Evolutionary conservation across 192 early-diverging fungal genomes (phyloP).

Genomic region (Coemansia guatemalensis): DNA sequence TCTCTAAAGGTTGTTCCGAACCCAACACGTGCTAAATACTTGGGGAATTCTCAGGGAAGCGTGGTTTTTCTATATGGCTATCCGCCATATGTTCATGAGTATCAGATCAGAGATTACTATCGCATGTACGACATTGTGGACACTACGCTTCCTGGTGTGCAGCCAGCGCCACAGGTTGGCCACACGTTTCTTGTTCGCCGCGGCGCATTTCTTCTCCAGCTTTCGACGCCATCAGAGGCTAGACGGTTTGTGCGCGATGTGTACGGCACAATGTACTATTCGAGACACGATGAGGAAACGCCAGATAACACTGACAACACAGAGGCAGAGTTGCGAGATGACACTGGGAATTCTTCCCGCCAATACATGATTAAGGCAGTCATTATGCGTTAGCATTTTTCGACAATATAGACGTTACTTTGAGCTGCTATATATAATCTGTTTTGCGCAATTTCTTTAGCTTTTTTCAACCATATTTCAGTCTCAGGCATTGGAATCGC

Average conservation of each 20-base stretch:
- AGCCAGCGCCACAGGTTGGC: conserved; percentile 38
- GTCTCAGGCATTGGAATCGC: too few relatives aligned
- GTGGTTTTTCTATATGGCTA: conserved; percentile 47
- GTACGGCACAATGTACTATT: conserved; percentile 19
- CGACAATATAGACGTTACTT: too few relatives aligned
- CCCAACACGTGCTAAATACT: conserved; percentile 19
- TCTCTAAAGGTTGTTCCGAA: conserved; percentile 14
- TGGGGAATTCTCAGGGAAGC: conserved; percentile 26
- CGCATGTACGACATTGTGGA: conserved; percentile 40
- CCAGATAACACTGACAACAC: background rate
- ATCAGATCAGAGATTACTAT: conserved; percentile 36
- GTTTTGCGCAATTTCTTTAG: too few relatives aligned
- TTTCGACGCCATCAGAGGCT: conserved; percentile 33
- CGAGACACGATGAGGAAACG: conserved; percentile 6
- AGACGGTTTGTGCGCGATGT: conserved; percentile 43
- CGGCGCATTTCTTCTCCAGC: conserved; percentile 43
- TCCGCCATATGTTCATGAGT: conserved; percentile 28
- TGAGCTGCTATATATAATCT: too few relatives aligned
- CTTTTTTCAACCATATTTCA: too few relatives aligned
- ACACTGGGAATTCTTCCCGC: background rate
- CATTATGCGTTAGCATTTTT: conserved; percentile 17
- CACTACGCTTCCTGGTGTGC: conserved; percentile 37
- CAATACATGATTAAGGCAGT: conserved; percentile 21
- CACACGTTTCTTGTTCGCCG: conserved; percentile 31
- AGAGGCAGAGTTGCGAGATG: background rate